These are phyloP conservation scores for Xylaria cubensis DNA, from an alignment of 495 filamentous ascomycete species.

Conservation along the genomic window DNA sequence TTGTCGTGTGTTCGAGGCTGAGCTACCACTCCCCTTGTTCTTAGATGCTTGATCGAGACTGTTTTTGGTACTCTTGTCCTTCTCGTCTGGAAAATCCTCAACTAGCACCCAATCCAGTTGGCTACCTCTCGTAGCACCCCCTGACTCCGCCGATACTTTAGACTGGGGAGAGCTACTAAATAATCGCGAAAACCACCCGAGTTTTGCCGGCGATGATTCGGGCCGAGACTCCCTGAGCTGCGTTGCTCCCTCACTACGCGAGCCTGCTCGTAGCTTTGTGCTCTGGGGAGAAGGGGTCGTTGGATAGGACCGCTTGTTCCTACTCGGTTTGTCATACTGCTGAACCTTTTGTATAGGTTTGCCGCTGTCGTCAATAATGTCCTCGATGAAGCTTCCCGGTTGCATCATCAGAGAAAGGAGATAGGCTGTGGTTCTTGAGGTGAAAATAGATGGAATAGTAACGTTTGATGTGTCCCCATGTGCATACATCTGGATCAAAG, in stretches of 20 bases:
- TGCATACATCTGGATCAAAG: conserved; percentile 97
- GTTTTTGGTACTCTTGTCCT: conserved; percentile 44
- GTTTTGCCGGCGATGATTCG: conserved; percentile 19
- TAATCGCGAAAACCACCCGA: conserved; percentile 63
- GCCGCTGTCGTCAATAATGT: conserved; percentile 60
- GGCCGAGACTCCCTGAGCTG: conserved; percentile 24
- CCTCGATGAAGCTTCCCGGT: conserved; percentile 65
- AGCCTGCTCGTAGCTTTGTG: conserved; percentile 28
- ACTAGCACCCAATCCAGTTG: conserved; percentile 77
- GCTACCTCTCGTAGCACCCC: conserved; percentile 82
- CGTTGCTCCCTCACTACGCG: conserved; percentile 28
- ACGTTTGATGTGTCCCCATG: conserved; percentile 92
- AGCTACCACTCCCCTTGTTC: conserved; percentile 33
- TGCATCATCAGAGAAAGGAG: conserved; percentile 89
- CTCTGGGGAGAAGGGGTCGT: conserved; percentile 34
- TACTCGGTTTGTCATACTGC: conserved; percentile 51
- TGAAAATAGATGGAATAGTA: conserved; percentile 92
- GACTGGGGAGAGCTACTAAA: conserved; percentile 55
- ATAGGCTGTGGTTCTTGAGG: conserved; percentile 92
- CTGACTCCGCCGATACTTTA: conserved; percentile 36
- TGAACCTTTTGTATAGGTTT: conserved; percentile 55
- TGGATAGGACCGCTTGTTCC: conserved; percentile 47
- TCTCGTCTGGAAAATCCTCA: conserved; percentile 70
- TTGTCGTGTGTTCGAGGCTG: conserved; percentile 30
- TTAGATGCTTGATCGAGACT: conserved; percentile 46